Evolutionary conservation across 805 yeast species (phyloP), one percentile per base, ranked within the genome.

Genomic region (Brettanomyces nanus): DNA sequence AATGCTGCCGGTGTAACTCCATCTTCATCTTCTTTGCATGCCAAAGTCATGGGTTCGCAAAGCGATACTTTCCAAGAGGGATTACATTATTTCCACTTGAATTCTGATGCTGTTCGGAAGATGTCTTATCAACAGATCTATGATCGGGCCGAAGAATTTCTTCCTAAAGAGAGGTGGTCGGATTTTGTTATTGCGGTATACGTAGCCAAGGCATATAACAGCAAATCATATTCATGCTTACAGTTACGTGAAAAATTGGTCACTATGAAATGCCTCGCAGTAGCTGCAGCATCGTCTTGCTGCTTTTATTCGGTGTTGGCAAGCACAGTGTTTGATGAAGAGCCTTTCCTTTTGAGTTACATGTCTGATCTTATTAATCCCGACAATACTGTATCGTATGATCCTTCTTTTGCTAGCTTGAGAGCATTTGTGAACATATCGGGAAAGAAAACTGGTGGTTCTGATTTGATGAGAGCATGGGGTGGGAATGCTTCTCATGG

Each of bases 401-500:
- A 67, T 2, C 65, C 84, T 2, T 69, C 79, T 41, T 59, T 71
- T 31, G 71, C 78, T 30, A 84, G 90, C 2, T 56, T 79, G 35
- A 73, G 76, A 42, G 73, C 89, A 0, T 64, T 89, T 37, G 83
- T 82, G 44, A 73, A 79, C 44, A 74, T 85, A 5, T 71, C 95
- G 1, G 63, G 71, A 17, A 77, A 76, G 49, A 75, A 76, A 33
- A 69, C 70, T 4, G 81, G 87, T 74, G 80, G 89, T 14, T 68
- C 80, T 35, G 96, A 87, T 46, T 68, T 89, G 18, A 67, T 87
- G 37, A 69, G 86, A 41, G 77, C 84, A 10, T 57, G 87, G 45
- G 85, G 92, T 17, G 96, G 92, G 7, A 85, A 85, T 54, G 86
- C 89, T 28, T 77, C 79, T 43, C 95, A 89, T 58, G 97, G 97